Evolutionary conservation across 2,329 filamentous ascomycete species (phyloP), one percentile per base, ranked within the genome.

Genomic region (Macrophomina phaseolina): DNA sequence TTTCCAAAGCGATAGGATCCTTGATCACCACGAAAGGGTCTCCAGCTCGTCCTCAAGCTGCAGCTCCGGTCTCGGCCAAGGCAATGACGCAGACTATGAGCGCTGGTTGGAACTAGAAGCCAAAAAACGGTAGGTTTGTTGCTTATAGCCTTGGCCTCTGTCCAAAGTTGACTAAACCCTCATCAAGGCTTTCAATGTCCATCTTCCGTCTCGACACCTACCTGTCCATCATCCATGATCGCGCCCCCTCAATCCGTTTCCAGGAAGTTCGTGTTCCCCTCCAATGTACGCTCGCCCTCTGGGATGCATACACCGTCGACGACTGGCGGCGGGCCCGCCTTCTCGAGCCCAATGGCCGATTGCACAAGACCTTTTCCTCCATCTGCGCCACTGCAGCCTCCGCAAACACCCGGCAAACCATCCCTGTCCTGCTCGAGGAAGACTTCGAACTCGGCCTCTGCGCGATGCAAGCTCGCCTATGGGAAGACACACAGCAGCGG

Each of bases 291-390:
- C n/a, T 42, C 9, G 53, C 36, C 4, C 49, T 56, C 4, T 42
- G 36, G 18, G 53, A 42, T 8, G 34, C 34, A 8, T 56, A 28
- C 34, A 56, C 36, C 6, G 18, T 40, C 36, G 53, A 58, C 36
- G 36, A 30, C 11, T 42, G 12, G 36, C 11, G 34, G 8, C 49
- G 49, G 14, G 49, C 49, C 1, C 49, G 49, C 5, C 4, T 53
- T 4, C 49, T 53, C 28, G 49, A 53, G 49, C 49, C 49, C 49
- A 53, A 53, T 30, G 49, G 49, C 28, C 49, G 49, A 11, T 18
- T 53, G 49, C 49, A 53, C 49, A 53, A 53, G 49, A 53, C 49
- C 49, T 53, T 53, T 18, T 53, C 49, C 11, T 53, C 49, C 49
- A 53, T 53, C 49, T 53, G 49, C 30, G 49, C 49, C 11, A 53